phyloP scores from a whole-genome alignment of 208 protist species.

The Leishmania martiniquensis region DNA sequence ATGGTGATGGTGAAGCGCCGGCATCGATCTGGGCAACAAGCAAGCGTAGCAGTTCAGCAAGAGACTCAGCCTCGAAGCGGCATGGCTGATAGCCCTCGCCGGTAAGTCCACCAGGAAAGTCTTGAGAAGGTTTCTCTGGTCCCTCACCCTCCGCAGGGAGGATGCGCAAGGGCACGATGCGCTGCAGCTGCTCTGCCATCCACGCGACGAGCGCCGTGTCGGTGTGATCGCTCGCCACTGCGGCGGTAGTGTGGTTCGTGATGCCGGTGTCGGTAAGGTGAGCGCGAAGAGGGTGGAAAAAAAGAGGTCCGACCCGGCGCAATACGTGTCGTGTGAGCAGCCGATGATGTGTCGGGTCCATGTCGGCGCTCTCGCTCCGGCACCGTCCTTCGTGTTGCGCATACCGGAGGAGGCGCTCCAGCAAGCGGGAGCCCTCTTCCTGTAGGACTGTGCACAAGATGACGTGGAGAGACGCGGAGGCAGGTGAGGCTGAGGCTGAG shows the following conservation, averaged over 20 bases:
- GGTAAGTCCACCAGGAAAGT: background rate
- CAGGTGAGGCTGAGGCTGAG: background rate
- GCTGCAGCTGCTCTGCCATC: constrained; percentile 10
- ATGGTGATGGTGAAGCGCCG: background rate
- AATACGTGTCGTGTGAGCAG: constrained; percentile 15
- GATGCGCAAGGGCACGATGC: background rate
- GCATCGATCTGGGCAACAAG: background rate
- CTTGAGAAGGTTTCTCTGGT: background rate
- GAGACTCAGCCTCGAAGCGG: background rate
- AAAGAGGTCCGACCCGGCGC: constrained; percentile 20
- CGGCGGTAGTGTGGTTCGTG: background rate
- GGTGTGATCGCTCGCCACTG: constrained; percentile 3
- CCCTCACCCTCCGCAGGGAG: background rate
- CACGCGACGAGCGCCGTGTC: constrained; percentile 18
- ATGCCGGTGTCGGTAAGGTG: background rate
- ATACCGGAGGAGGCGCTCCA: constrained; percentile 13
- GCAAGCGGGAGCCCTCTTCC: constrained; percentile 26
- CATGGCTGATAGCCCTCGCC: background rate
- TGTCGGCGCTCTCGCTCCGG: background rate
- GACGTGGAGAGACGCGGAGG: background rate
- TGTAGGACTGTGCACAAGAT: constrained; percentile 1
- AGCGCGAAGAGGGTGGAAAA: constrained; percentile 8
- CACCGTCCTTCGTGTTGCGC: background rate
- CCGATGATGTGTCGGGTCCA: constrained; percentile 7
- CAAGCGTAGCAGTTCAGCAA: constrained; percentile 10